A percentile compares a stretch with the other conserved stretches of the same genome.
Conservation (phyloP, 352 stramenopile genomes). For the Phytophthora constricta region DNA sequence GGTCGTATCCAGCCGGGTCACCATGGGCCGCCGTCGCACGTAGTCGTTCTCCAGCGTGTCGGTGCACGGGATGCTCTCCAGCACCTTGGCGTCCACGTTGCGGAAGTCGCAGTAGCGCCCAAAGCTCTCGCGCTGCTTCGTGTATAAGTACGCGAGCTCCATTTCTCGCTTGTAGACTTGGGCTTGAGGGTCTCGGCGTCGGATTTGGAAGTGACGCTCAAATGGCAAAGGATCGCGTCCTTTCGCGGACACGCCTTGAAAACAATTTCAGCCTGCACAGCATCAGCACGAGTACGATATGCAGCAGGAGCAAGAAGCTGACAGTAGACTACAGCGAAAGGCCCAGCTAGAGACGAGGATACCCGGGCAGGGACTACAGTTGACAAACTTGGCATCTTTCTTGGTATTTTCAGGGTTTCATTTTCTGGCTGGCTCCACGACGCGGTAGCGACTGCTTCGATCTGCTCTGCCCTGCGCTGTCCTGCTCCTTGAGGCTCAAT, state of each 20-base stretch:
- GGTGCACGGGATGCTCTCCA: slow-evolving; percentile 90
- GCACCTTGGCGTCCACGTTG: slow-evolving; percentile 88
- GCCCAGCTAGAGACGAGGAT: slow-evolving; percentile 14
- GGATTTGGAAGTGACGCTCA: slow-evolving; percentile 27
- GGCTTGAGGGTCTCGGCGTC: slow-evolving; percentile 7
- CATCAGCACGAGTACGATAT: too few species aligned
- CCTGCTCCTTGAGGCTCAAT: background rate
- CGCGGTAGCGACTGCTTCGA: background rate
- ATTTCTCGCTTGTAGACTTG: slow-evolving; percentile 58
- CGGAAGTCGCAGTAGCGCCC: slow-evolving; percentile 93
- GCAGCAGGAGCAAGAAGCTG: too few species aligned
- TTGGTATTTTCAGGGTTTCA: slow-evolving; percentile 34
- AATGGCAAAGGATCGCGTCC: slow-evolving; percentile 40
- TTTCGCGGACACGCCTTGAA: slow-evolving; percentile 12
- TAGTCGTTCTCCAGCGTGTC: slow-evolving; percentile 92
- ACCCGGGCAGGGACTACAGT: slow-evolving; percentile 3
- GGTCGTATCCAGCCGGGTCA: slow-evolving; percentile 90
- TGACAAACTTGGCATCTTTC: slow-evolving; percentile 36
- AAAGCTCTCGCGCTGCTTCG: slow-evolving; percentile 93
- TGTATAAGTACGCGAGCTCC: slow-evolving; percentile 92
- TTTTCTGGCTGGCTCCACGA: slow-evolving; percentile 21
- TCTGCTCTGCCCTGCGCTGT: slow-evolving; percentile 16
- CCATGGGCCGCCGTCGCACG: slow-evolving; percentile 85
- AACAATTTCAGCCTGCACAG: background rate
- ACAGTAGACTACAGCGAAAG: background rate